Evolutionary conservation across 441 rosid genomes (phyloP).

Genomic region (Adansonia rubrostipa): DNA sequence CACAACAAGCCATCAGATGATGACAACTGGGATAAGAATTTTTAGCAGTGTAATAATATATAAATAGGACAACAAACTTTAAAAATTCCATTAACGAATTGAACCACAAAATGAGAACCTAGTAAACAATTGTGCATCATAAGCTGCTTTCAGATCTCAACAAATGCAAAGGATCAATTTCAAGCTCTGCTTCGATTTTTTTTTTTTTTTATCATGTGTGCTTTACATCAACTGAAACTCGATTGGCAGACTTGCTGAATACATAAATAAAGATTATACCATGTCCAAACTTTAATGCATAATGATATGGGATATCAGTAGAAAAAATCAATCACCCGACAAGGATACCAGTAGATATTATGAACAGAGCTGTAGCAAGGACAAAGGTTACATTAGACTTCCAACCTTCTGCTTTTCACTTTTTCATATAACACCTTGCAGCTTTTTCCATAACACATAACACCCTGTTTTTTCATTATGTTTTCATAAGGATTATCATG

Average conservation of each 20-base stretch:
- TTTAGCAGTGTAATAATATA: not conserved
- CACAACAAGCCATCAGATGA: conserved; percentile 18
- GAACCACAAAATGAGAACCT: not conserved
- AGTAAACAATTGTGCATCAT: not conserved
- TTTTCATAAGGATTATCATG: not conserved
- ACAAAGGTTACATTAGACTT: conserved; percentile 7
- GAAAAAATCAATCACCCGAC: not conserved
- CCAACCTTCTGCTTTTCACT: not conserved
- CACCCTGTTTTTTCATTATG: not conserved
- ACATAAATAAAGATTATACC: conserved; percentile 8
- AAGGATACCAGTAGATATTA: not conserved
- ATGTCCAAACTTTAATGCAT: conserved; percentile 6
- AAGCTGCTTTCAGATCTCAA: not conserved
- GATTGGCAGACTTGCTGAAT: not conserved
- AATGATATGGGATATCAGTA: not conserved
- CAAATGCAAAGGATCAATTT: conserved; percentile 8
- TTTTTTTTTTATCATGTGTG: not conserved
- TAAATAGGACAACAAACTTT: not conserved
- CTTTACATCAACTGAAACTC: not conserved
- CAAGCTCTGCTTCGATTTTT: conserved; percentile 1
- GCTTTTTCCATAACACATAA: not conserved
- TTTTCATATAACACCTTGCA: conserved; percentile 1
- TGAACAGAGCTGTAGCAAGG: not conserved
- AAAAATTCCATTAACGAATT: conserved; percentile 2
- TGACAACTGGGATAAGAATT: not conserved